Evolutionary conservation across 2,329 filamentous ascomycete species (phyloP).

Genomic region (Falciphora oryzae): DNA sequence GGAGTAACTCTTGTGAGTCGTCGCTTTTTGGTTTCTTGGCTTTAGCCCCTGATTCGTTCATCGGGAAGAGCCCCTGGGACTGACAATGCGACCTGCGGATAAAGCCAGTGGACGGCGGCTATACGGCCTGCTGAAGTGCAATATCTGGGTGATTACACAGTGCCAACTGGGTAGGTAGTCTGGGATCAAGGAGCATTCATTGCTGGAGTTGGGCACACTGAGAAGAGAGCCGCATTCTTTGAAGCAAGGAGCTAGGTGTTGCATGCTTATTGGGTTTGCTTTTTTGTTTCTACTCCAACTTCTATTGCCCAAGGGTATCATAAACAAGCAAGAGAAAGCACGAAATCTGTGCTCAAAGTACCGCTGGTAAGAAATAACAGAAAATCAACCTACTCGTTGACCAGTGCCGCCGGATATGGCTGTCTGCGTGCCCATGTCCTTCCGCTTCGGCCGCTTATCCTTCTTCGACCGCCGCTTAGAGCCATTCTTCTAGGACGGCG

Average conservation of each 20-base stretch:
- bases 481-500: constrained; percentile 20
- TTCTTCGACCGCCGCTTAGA: not conserved
- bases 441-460: not conserved
- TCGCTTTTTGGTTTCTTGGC: not conserved
- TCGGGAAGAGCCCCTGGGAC: not conserved
- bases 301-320: constrained; percentile 7
- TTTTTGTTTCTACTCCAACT: constrained; percentile 3
- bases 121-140: constrained; percentile 6
- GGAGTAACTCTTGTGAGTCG: constrained; percentile 28
- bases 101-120: constrained; percentile 10
- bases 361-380: not conserved
- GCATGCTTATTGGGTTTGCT: not conserved
- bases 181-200: not conserved
- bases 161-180: not conserved
- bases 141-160: too few relatives aligned
- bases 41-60: not conserved
- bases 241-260: constrained; percentile 1
- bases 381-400: not conserved
- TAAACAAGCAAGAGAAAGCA: constrained; percentile 5
- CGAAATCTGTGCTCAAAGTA: not conserved
- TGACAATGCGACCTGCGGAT: not conserved
- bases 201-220: not conserved
- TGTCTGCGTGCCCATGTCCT: not conserved
- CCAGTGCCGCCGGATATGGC: too few relatives aligned
- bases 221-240: not conserved